Base-by-base conservation (phyloP, 2,329 filamentous ascomycete species). In the Amylocarpus encephaloides region DNA sequence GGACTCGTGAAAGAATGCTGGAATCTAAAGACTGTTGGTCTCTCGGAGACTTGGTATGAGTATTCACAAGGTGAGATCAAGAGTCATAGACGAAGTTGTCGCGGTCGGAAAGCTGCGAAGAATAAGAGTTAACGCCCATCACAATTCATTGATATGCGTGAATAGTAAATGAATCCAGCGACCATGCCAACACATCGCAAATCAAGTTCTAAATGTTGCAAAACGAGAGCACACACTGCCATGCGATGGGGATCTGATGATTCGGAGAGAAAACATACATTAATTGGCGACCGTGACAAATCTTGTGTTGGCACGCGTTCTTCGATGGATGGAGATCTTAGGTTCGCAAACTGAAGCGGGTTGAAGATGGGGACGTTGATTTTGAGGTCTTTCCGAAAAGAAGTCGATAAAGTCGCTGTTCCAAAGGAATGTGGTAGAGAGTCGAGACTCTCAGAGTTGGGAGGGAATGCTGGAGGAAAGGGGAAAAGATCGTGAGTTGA, bases 401-500 rank as follows among this genome's bases (percentile, higher is more conserved):
- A 56, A 48, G 44, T 46, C 46, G 51, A 56, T 50, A 55, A 55
- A 52, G 48, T 53, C 54, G 60, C 59, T 59, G 56, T 65, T 66
- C 64, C 63, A 66, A 66, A 66, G 54, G 64, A 66, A 63, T 66
- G 64, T 66, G 64, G 59, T 63, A 62, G 64, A 66, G 64, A 63
- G 62, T 52, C 59, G 45, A 56, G 54, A 60, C 59, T 62, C 63
- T 64, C 62, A 59, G 51, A 63, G 62, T 64, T 64, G 62, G 61
- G 56, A 60, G 53, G 63, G 61, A 64, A 63, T 61, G 58, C 54
- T 62, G 52, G 46, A 44, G 48, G 38, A 50, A 51, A 44, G 39
- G 43, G 53, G 46, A 53, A 49, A 51, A 48, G 41, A 43, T 42
- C 50, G 53, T 46, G 51, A 52, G 43, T 45, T 48, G 50, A 59